Evolutionary conservation across 139 green algal genomes (phyloP).

Genomic region (Pedinophyceae sp.): DNA sequence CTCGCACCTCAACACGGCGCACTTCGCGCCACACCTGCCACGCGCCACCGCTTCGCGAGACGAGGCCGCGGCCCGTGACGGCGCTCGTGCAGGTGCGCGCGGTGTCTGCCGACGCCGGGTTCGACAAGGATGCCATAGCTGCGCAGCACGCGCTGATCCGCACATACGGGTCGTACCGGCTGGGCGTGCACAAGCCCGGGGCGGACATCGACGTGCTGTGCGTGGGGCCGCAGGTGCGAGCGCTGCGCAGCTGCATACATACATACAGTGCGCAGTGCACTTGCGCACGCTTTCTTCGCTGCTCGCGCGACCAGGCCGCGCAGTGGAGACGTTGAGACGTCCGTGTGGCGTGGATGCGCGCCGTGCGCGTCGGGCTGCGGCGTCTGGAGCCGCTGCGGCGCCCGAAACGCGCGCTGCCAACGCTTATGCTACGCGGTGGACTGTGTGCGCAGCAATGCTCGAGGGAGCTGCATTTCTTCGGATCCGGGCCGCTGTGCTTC

Average conservation of each 20-base stretch:
- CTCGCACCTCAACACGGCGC: no score
- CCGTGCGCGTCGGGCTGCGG: no score
- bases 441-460: slow-evolving; percentile 8
- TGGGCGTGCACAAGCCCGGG: slow-evolving; percentile 85
- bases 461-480: slow-evolving; percentile 85
- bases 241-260: background rate
- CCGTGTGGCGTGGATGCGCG: no score
- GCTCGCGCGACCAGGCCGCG: no score
- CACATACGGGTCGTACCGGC: slow-evolving; percentile 85
- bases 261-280: slow-evolving; percentile 2
- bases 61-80: no score
- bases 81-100: slow-evolving; percentile 21
- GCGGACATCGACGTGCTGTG: slow-evolving; percentile 92
- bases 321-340: no score
- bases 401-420: no score
- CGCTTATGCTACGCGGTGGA: no score
- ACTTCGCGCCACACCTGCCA: no score
- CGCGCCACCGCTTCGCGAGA: no score
- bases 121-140: slow-evolving; percentile 46
- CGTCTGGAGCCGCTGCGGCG: no score
- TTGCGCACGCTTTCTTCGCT: slow-evolving; percentile 7
- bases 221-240: slow-evolving; percentile 49
- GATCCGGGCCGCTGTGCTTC: slow-evolving; percentile 40
- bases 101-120: slow-evolving; percentile 17
- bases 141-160: slow-evolving; percentile 65